Base-by-base conservation (phyloP, 2,329 filamentous ascomycete species). In the Colletotrichum incanum region DNA sequence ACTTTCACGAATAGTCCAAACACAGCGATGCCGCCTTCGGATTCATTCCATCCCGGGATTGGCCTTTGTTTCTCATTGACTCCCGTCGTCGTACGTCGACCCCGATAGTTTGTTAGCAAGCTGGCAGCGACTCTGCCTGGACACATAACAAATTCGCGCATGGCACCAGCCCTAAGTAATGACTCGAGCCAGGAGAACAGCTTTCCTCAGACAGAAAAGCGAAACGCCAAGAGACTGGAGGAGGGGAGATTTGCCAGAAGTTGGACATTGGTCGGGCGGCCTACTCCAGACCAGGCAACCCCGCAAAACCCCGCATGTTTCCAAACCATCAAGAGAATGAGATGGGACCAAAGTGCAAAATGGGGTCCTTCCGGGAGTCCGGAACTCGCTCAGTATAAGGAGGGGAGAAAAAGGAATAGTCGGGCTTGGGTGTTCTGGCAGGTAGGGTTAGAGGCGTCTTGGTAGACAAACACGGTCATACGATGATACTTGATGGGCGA, bases 251-350 rank as follows among this genome's bases (percentile, higher is more conserved):
- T 50, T 61, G n/a, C n/a, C 28, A 50, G 37, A 47, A 47, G 47
- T 56, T 41, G 58, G 41, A 31, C 16, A 20, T 18, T 60, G 41
- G 41, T 34, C 43, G 45, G 34, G 67, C 50, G 50, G 34, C 26
- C 52, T 43, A 50, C 60, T 41, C 47, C n/a, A 45, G 31, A 37
- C 34, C 26, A 26, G 45, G 63, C 47, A 60, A 66, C 62, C 67
- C 67, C 67, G 62, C 62, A 66, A 54, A 71, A 67, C 64, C 68
- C 68, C 68, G 56, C 68, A 71, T 31, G 63, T 50, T 71, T 67
- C 41, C 49, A 62, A 66, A 49, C 20, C 56, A 39, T 23, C 18
- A 12, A 28, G 67, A 65, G 2, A 9, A n/a, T 26, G 28, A 49
- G 49, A 67, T 66, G 54, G 49, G 68, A 45, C 56, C 56, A 26